A percentile compares a stretch with the other conserved stretches of the same genome.
phyloP scores from a whole-genome alignment of 2,329 filamentous ascomycete genomes.

The Microsporum ferrugineum region DNA sequence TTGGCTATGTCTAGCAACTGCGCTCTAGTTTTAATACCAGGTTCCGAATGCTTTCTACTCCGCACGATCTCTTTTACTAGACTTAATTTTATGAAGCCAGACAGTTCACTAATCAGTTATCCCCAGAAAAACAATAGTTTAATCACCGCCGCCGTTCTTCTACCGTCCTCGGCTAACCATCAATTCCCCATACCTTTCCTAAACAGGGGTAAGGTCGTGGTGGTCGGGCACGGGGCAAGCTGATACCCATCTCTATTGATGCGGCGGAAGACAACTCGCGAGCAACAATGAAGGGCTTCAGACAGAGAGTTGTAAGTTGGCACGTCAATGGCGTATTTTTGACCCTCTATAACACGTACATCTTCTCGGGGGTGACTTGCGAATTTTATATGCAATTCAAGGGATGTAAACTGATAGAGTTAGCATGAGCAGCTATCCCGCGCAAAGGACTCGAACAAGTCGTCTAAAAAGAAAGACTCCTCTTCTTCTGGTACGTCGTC shows the following conservation, averaged over 20 bases:
- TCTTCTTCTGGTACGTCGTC: conserved; percentile 59
- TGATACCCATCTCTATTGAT: conserved; percentile 9
- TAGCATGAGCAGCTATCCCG: conserved; percentile 78
- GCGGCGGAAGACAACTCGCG: conserved; percentile 19
- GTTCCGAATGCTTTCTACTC: not conserved
- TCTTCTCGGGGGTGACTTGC: conserved; percentile 13
- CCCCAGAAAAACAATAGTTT: not conserved
- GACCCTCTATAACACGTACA: conserved; percentile 13
- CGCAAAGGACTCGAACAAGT: conserved; percentile 78
- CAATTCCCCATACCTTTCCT: conserved; percentile 1
- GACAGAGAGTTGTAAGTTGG: conserved; percentile 83
- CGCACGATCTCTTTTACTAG: not conserved
- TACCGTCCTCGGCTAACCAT: not conserved
- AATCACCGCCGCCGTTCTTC: not conserved
- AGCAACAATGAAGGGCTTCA: conserved; percentile 86
- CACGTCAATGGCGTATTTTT: conserved; percentile 15
- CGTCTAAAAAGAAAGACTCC: conserved; percentile 52
- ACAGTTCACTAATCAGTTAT: not conserved
- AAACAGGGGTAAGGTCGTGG: conserved; percentile 10
- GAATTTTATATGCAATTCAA: conserved; percentile 4
- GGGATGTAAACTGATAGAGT: conserved; percentile 20
- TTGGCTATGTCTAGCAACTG: not conserved
- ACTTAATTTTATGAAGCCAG: not conserved
- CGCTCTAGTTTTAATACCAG: not conserved
- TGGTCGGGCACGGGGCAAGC: conserved; percentile 7